phyloP scores from a whole-genome alignment of 2,329 filamentous ascomycete species.

The Magnaporthiopsis poae region DNA sequence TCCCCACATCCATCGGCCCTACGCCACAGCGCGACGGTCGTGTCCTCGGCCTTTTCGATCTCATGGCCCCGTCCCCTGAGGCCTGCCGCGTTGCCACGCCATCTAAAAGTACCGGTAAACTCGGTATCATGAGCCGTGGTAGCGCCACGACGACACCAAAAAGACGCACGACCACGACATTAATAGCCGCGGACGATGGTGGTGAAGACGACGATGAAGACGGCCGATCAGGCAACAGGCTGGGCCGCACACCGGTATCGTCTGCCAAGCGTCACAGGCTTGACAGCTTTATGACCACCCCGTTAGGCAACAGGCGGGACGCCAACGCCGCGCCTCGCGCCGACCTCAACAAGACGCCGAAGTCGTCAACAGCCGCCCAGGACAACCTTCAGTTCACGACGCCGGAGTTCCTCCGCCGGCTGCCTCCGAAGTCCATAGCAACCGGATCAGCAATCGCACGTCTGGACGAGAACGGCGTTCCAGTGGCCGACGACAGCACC shows the following conservation, averaged over 20 bases:
- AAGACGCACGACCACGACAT: slow-evolving; percentile 30
- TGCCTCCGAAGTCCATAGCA: slow-evolving; percentile 31
- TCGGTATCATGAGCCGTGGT: slow-evolving; percentile 22
- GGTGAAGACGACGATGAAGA: neutral
- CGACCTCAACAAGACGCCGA: slow-evolving; percentile 8
- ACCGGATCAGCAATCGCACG: neutral
- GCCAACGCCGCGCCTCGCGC: slow-evolving; percentile 19
- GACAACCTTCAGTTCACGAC: slow-evolving; percentile 50
- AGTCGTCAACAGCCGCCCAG: slow-evolving; percentile 33
- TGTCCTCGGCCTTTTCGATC: slow-evolving; percentile 68
- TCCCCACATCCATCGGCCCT: slow-evolving; percentile 58
- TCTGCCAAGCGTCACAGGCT: slow-evolving; percentile 51
- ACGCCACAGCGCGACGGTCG: slow-evolving; percentile 72
- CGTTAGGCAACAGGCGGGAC: slow-evolving; percentile 39
- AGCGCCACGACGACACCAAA: slow-evolving; percentile 25
- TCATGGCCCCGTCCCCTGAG: slow-evolving; percentile 38
- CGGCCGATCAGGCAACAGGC: slow-evolving; percentile 15
- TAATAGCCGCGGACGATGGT: neutral
- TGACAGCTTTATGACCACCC: slow-evolving; percentile 56
- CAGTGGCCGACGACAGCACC: slow-evolving; percentile 16
- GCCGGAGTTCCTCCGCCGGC: slow-evolving; percentile 58
- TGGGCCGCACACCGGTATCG: slow-evolving; percentile 42
- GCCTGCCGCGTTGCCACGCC: slow-evolving; percentile 36
- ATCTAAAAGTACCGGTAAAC: slow-evolving; percentile 25
- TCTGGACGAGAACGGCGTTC: slow-evolving; percentile 47